Evolutionary conservation across 805 yeast species (phyloP).

Genomic region (Zygosaccharomyces gambellarensis): DNA sequence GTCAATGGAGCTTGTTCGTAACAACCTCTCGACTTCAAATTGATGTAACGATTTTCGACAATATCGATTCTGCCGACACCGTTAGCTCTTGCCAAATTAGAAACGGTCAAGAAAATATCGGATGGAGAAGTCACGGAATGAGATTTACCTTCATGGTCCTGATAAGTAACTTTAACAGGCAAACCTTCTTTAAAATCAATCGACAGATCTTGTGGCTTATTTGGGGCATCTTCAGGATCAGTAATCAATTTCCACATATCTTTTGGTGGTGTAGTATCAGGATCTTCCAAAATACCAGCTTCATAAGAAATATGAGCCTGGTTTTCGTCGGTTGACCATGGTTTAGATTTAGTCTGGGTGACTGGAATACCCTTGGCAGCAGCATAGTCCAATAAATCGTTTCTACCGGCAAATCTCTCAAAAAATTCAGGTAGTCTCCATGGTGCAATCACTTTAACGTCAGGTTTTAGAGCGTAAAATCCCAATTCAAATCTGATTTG

Average conservation of each 20-base stretch:
- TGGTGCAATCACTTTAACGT: constrained; percentile 94
- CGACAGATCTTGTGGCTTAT: constrained; percentile 81
- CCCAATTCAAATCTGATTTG: constrained; percentile 97
- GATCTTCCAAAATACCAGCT: constrained; percentile 99
- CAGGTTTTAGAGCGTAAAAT: constrained; percentile 97
- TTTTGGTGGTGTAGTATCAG: constrained; percentile 97
- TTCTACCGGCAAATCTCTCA: constrained; percentile 96
- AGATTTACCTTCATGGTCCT: constrained; percentile 44
- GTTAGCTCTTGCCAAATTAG: constrained; percentile 94
- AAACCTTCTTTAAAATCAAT: constrained; percentile 81
- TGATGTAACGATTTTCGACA: constrained; percentile 98
- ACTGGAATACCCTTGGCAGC: constrained; percentile 89
- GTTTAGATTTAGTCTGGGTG: constrained; percentile 96
- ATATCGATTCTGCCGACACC: constrained; percentile 99
- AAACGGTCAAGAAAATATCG: constrained; percentile 87
- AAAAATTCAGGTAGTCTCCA: constrained; percentile 98
- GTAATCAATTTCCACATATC: constrained; percentile 99
- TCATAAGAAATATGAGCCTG: constrained; percentile 98
- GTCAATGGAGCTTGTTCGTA: constrained; percentile 99
- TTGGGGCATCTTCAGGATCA: constrained; percentile 95
- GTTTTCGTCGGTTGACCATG: constrained; percentile 99
- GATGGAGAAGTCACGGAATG: constrained; percentile 83
- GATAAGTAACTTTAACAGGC: constrained; percentile 73
- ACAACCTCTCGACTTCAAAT: constrained; percentile 98
- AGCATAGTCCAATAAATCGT: constrained; percentile 90